phyloP scores from a whole-genome alignment of 106 monocot species.

The Allium cepa region DNA sequence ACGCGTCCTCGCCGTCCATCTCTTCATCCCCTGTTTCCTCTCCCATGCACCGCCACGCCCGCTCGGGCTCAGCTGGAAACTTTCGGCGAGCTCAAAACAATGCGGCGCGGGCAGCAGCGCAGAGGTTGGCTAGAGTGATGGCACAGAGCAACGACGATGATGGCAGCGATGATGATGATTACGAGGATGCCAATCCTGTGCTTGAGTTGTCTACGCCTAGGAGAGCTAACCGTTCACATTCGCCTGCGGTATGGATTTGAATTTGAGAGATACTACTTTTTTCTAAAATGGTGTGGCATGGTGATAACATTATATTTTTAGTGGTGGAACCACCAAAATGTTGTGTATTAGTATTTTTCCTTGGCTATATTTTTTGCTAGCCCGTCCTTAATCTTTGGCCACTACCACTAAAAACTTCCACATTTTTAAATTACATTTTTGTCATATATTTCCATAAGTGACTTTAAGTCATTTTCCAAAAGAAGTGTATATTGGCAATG shows the following conservation, averaged over 20 bases:
- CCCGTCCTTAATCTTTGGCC: no score
- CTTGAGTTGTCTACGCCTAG: slow-evolving; percentile 4
- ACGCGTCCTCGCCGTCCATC: not conserved
- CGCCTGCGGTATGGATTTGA: slow-evolving; percentile 25
- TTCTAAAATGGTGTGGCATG: no score
- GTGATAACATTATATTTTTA: no score
- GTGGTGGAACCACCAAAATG: no score
- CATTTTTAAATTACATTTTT: no score
- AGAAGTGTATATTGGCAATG: no score
- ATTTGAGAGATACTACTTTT: no score
- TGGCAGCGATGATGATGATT: slow-evolving; percentile 11
- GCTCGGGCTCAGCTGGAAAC: slow-evolving; percentile 27
- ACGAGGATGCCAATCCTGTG: slow-evolving; percentile 12
- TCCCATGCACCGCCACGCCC: slow-evolving; percentile 39
- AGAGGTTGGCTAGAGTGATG: slow-evolving; percentile 51
- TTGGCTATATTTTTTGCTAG: no score
- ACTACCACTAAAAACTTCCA: no score
- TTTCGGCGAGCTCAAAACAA: slow-evolving; percentile 40
- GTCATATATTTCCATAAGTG: no score
- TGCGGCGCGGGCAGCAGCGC: slow-evolving; percentile 46
- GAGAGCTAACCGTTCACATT: slow-evolving; percentile 21
- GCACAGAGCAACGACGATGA: slow-evolving; percentile 10
- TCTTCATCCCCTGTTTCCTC: slow-evolving; percentile 24
- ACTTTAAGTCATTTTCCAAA: no score
- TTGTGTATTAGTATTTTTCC: no score